Base-by-base conservation (phyloP, 2,329 filamentous ascomycete genomes). In the Fusarium incarnatum region DNA sequence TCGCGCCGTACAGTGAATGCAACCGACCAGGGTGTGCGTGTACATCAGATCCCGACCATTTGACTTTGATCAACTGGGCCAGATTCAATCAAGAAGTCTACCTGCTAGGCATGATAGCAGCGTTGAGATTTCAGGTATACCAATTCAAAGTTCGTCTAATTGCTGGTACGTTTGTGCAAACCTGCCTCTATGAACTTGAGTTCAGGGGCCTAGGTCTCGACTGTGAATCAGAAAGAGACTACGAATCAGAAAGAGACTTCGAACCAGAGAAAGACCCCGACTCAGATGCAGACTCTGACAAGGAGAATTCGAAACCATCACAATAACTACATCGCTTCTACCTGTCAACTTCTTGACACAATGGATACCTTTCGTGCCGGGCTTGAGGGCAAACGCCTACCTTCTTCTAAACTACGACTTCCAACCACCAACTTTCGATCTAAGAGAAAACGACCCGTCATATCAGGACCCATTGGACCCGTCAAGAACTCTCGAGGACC, bases 401-500 rank as follows among this genome's bases (percentile, higher is more conserved):
- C 53, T 7, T 46, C 67, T 4, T 67, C 60, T 13, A 54, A 57
- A 27, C 50, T 70, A 18, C 48, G 73, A 34, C 48, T 73, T 3
- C 54, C 69, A 12, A 71, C 68, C 1, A 46, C 72, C 1, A 73
- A 60, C 32, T 15, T 64, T 2, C 44, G 67, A 32, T 56, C 57
- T 22, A 75, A 70, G 56, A 67, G 58, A 53, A 75, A 71, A 27
- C 72, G 75, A 3, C 77, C 75, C 18, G 52, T 63, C 41, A 82
- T 82, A 27, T 82, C 80, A 11, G 73, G 57, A 20, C 81, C 81
- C 3, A 65, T 81, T 40, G 81, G 81, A 1, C 80, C 81, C 11
- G 72, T 82, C 67, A 80, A 77, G 62, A 80, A 75, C 68, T 80
- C 76, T 11, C 76, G 78, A 22, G 80, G 80, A 8, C 71, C 76